Evolutionary conservation across 306 rosid species (phyloP).

Genomic region (Trichosanthes cucumerina): DNA sequence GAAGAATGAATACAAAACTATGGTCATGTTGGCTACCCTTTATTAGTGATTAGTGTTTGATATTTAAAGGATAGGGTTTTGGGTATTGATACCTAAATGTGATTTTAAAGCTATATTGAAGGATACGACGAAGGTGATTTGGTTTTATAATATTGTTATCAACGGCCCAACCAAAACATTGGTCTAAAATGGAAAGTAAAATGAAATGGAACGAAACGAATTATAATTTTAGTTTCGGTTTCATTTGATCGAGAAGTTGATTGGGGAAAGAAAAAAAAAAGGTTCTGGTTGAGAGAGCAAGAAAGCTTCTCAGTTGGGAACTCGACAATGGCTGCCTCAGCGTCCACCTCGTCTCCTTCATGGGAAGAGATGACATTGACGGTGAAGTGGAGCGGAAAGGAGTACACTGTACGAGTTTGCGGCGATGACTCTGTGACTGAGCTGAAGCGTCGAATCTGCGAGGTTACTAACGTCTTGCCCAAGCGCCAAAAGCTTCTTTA

Average conservation of each 20-base stretch:
- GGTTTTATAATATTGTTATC: not conserved
- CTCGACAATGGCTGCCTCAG: slow-evolving; percentile 27
- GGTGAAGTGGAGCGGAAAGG: slow-evolving; percentile 88
- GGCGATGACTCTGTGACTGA: slow-evolving; percentile 78
- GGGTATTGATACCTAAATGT: not conserved
- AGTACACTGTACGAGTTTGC: slow-evolving; percentile 75
- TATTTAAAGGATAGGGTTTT: not conserved
- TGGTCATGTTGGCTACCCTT: too few relatives aligned
- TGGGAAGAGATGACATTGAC: slow-evolving; percentile 62
- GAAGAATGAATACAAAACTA: too few relatives aligned
- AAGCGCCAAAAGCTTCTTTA: slow-evolving; percentile 85
- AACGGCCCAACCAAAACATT: not conserved
- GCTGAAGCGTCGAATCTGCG: slow-evolving; percentile 90
- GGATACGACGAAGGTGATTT: not conserved
- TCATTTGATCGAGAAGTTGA: not conserved
- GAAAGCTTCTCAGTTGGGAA: not conserved
- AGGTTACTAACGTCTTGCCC: slow-evolving; percentile 71
- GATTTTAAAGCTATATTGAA: not conserved
- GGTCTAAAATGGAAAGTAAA: not conserved
- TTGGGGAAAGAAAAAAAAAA: not conserved
- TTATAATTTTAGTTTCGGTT: not conserved
- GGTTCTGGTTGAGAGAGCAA: not conserved
- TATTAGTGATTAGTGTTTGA: too few relatives aligned
- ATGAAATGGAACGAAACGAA: not conserved
- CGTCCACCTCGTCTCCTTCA: slow-evolving; percentile 26